Evolutionary conservation across 2,329 filamentous ascomycete genomes (phyloP), one percentile per base, ranked within the genome.

Genomic region (Chrysoporthe austroafricana): DNA sequence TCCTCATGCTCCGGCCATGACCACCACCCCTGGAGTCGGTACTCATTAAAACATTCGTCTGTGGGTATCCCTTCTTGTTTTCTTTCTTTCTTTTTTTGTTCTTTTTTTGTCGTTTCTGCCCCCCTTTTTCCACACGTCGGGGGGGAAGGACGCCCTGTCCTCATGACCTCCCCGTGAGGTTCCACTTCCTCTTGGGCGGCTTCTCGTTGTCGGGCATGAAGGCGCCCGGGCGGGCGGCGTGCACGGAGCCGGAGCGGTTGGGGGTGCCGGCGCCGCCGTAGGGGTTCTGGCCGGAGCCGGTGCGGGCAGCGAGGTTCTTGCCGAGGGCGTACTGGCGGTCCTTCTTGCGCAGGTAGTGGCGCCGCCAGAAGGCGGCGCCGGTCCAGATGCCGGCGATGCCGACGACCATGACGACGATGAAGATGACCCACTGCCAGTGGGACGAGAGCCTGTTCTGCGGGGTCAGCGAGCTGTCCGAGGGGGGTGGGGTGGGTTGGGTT

Each of bases 361-460:
- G 88, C 72, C 92, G 91, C 80, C 92, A 88, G 77, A 91, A 86
- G 74, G 89, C 87, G 50, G 90, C 90, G 21, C 86, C 83, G 50
- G 90, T 79, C 83, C 90, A 91, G 73, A 93, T 86, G 67, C 83
- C 82, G 16, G 84, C 80, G 70, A 96, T 91, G 64, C 83, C 90
- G 69, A 95, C 81, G 56, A 90, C 84, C 39, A 96, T 84, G 70
- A 95, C 81, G 71, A 93, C 89, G 64, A 96, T 83, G 85, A 96
- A 93, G 70, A 95, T 84, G 58, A 96, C 87, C 92, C 92, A 97
- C 81, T 89, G 85, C 82, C 87, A 93, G 77, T 95, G 92, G 39
- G 82, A 84, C 8, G 85, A 83, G 62, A 92, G 79, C 91, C 91
- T 93, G 70, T 44, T 18, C 42, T 44, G 34, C 13, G 9, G 57